These are phyloP conservation scores for Emydomyces testavorans DNA, from an alignment of 2,329 filamentous ascomycete species.

Conservation along the genomic window DNA sequence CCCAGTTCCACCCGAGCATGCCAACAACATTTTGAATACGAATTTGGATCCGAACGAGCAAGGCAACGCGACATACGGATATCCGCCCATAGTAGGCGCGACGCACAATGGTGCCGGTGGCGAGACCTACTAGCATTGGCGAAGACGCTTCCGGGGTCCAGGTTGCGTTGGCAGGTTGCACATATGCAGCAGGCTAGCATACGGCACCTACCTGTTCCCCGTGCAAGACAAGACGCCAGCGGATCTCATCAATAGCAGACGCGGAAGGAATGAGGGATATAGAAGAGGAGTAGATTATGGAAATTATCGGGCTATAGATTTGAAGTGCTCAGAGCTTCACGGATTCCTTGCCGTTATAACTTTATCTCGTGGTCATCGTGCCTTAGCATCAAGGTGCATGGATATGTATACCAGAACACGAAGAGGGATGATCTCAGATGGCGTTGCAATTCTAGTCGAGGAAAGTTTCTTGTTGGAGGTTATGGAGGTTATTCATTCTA, in stretches of 20 bases:
- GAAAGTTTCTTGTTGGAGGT: neutral
- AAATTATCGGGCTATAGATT: slow-evolving; percentile 8
- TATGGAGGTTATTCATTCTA: too few relatives aligned
- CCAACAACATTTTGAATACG: slow-evolving; percentile 35
- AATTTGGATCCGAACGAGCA: slow-evolving; percentile 37
- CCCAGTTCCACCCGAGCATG: slow-evolving; percentile 33
- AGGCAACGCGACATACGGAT: slow-evolving; percentile 35
- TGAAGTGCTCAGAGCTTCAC: slow-evolving; percentile 8
- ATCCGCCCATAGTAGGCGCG: slow-evolving; percentile 37
- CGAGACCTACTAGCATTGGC: slow-evolving; percentile 32
- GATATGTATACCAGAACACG: neutral
- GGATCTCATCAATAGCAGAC: neutral
- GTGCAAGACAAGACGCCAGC: slow-evolving; percentile 11
- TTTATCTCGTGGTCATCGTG: neutral
- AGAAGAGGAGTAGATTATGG: neutral
- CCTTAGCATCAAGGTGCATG: neutral
- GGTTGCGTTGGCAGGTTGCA: slow-evolving; percentile 11
- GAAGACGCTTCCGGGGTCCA: slow-evolving; percentile 17
- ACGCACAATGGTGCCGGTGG: slow-evolving; percentile 39
- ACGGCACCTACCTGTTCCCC: slow-evolving; percentile 16
- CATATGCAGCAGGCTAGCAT: slow-evolving; percentile 14
- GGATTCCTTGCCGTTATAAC: neutral
- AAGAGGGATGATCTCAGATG: neutral
- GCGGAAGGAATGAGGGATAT: neutral
- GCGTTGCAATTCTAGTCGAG: neutral